A percentile compares a stretch with the other conserved stretches of the same genome.
Conservation (phyloP, 768 basidiomycete genomes). For the Lentinus brumalis region DNA sequence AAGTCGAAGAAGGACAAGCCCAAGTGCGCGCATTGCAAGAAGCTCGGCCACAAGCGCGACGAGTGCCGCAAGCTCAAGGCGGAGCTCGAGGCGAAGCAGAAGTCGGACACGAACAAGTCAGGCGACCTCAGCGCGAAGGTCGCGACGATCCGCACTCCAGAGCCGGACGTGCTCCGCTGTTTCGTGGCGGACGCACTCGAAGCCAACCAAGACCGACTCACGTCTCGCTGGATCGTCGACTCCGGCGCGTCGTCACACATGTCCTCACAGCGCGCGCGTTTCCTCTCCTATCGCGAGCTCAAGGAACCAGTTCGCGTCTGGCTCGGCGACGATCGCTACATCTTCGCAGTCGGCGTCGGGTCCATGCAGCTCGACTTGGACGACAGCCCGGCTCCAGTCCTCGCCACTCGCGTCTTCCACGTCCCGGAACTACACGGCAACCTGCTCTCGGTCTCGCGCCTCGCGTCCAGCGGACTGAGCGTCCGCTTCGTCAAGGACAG, state of each 20-base stretch:
- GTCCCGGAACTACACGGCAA: constrained; percentile 26
- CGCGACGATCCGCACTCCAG: not conserved
- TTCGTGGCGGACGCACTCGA: constrained; percentile 7
- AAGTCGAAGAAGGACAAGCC: constrained; percentile 12
- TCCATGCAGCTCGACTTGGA: constrained; percentile 1
- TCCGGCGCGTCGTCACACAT: constrained; percentile 22
- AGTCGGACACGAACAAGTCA: not conserved
- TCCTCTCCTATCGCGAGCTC: too few species aligned
- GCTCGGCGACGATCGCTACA: constrained; percentile 20
- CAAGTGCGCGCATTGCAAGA: constrained; percentile 15
- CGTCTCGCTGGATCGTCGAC: constrained; percentile 17
- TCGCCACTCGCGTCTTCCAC: constrained; percentile 19
- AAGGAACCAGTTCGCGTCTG: constrained; percentile 13
- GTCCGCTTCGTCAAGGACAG: constrained; percentile 3
- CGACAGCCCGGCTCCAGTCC: not conserved
- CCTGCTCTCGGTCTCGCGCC: constrained; percentile 22
- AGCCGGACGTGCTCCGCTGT: not conserved
- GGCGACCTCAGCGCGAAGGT: constrained; percentile 11
- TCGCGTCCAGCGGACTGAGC: too few species aligned
- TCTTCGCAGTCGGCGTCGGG: constrained; percentile 17
- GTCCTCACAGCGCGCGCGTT: constrained; percentile 12
- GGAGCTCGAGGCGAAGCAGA: constrained; percentile 10
- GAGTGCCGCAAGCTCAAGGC: constrained; percentile 21
- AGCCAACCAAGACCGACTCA: not conserved
- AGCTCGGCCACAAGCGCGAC: constrained; percentile 10